Evolutionary conservation across 805 yeast species (phyloP), one percentile per base, ranked within the genome.

Genomic region (Tetrapisispora phaffii): DNA sequence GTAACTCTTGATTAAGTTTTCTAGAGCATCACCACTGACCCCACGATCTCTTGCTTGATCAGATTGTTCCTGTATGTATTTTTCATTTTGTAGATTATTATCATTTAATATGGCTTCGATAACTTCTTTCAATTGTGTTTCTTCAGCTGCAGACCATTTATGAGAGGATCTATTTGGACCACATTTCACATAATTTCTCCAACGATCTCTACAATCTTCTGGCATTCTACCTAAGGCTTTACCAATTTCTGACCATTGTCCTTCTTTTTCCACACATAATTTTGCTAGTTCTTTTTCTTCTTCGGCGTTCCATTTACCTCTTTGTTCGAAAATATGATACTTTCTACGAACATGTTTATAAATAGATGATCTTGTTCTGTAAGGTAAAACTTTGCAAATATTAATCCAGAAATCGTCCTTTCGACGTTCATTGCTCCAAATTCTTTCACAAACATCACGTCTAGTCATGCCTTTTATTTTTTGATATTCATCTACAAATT

Each of bases 131-230:
- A 89, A 68, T 43, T 68, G 63, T 17, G 68, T 71, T 60, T 89
- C 97, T 57, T 86, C 96, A 31, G 75, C 78, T 1, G 63, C 58
- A 0, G 82, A 69, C 97, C 97, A 89, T 59, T 83, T 85, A 61
- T 85, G 84, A 41, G 76, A 74, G 8, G 80, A 77, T 51, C 97
- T 72, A 44, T 76, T 76, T 16, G 71, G 71, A 21, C 97, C 97
- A 68, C 97, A 90, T 63, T 89, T 89, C 50, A 89, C 84, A 60
- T 89, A 90, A 61, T 90, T 90, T 63, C 97, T 74, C 95, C 95
- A 90, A 55, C 97, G 73, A 62, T 90, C 97, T 54, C 97, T 75
- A 63, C 97, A 89, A 66, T 90, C 97, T 59, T 90, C 97, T 0
- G 97, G 97, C 97, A 90, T 90, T 56, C 97, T 72, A 13, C 85